Evolutionary conservation across 164 flowering plant genomes (phyloP).

Genomic region (Umbellularia californica): DNA sequence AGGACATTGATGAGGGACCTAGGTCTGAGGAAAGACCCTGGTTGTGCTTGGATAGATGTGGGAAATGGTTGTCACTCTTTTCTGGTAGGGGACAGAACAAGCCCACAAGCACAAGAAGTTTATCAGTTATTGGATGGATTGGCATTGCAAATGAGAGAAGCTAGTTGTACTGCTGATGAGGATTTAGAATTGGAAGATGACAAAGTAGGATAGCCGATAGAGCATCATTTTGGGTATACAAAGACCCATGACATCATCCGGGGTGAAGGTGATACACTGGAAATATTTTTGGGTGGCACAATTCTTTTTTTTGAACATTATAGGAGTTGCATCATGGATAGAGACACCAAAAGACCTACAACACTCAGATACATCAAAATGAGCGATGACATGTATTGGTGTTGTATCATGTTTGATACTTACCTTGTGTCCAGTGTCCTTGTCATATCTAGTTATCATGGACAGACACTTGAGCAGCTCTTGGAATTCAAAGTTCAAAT

Average conservation of each 20-base stretch:
- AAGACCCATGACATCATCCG: not conserved
- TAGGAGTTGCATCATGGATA: too few relatives aligned
- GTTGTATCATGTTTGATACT: not conserved
- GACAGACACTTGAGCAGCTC: not conserved
- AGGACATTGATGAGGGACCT: conserved; percentile 48
- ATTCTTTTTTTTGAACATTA: too few relatives aligned
- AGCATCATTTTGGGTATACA: not conserved
- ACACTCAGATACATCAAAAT: not conserved
- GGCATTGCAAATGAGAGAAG: conserved; percentile 39
- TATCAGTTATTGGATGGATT: conserved; percentile 37
- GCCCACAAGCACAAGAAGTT: conserved; percentile 25
- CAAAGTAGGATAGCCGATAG: not conserved
- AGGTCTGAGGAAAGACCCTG: conserved; percentile 51
- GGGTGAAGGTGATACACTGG: too few relatives aligned
- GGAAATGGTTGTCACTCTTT: conserved; percentile 39
- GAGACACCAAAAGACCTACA: not conserved
- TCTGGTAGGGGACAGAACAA: conserved; percentile 44
- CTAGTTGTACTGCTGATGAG: conserved; percentile 22
- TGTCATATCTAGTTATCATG: not conserved
- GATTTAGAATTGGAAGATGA: conserved; percentile 23
- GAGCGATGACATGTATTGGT: too few relatives aligned
- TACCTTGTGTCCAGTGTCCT: not conserved
- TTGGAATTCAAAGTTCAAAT: not conserved
- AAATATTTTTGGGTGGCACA: too few relatives aligned
- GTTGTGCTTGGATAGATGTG: conserved; percentile 50